Base-by-base conservation (phyloP, 2,329 filamentous ascomycete species). In the Penicillium brasilianum region DNA sequence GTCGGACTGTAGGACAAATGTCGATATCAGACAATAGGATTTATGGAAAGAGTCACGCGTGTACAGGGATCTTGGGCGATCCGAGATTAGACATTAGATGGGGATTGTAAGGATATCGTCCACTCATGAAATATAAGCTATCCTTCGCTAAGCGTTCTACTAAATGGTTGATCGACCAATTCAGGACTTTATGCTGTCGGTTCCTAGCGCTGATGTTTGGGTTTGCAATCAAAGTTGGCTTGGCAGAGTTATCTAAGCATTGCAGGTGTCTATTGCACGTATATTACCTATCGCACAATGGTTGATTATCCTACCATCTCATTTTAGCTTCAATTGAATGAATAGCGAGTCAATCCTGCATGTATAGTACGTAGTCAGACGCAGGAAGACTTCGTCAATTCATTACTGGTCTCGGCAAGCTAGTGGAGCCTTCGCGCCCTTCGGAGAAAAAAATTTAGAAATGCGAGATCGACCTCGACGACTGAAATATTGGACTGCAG, bases 151-250 rank as follows among this genome's bases (percentile, higher is more conserved):
- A 18, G n/a, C 20, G 25, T 20, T 13, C 9, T 22, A 28, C 6
- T n/a, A n/a, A 2, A n/a, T 25, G 20, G 1, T 8, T n/a, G n/a
- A 10, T 30, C 25, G 44, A 10, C n/a, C 18, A 8, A 30, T 48
- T 48, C 13, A 48, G 44, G 16, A 2, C 22, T 43, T 57, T 32
- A 22, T 18, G 46, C 44, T 34, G 22, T 57, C 32, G 56, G 61
- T 61, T 62, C 57, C 62, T 64, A 57, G 59, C 43, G 44, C 49
- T 54, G 25, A 37, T 57, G 43, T 58, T 59, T 39, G 37, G 18
- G 11, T 18, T 34, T 16, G 22, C 57, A 32, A 39, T 41, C 36
- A 54, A 59, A 28, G 30, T 28, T 54, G 41, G 43, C 49, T 57
- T 57, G 58, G 54, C 58, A 48, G n/a, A 4, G 25, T 7, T 16